Evolutionary conservation across 768 basidiomycete genomes (phyloP).

Genomic region (Amylocystis lapponica): DNA sequence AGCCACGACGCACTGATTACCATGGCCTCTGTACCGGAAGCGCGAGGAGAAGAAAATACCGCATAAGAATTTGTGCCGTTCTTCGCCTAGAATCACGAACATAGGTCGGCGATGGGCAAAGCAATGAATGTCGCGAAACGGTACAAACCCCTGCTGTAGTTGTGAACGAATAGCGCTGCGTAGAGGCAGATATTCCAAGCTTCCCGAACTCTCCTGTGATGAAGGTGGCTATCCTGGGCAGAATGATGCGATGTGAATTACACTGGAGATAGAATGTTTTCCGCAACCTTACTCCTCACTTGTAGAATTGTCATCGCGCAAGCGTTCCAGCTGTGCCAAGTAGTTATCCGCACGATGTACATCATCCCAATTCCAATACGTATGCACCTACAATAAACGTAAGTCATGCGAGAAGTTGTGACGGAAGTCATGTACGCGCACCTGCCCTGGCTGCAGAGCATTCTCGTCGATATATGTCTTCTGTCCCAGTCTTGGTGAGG

Average conservation of each 20-base stretch:
- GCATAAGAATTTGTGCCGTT: conserved; percentile 81
- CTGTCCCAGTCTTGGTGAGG: conserved; percentile 56
- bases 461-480: conserved; percentile 91
- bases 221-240: conserved; percentile 56
- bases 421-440: conserved; percentile 29
- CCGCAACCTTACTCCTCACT: conserved; percentile 57
- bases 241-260: conserved; percentile 4
- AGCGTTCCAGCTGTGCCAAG: conserved; percentile 58
- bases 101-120: neutral
- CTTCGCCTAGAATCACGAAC: conserved; percentile 43
- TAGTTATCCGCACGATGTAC: conserved; percentile 85
- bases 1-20: conserved; percentile 90
- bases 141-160: conserved; percentile 45
- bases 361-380: conserved; percentile 88
- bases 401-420: neutral
- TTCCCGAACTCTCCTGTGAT: conserved; percentile 62
- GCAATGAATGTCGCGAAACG: neutral
- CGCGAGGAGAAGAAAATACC: conserved; percentile 73
- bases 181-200: conserved; percentile 65
- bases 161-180: conserved; percentile 60
- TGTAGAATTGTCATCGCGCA: conserved; percentile 59
- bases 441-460: conserved; percentile 90
- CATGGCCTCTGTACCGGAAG: conserved; percentile 92
- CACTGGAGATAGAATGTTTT: neutral
- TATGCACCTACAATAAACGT: conserved; percentile 60